Evolutionary conservation across 1,284 basidiomycete genomes (phyloP), one percentile per base, ranked within the genome.

Genomic region (Golubevia pallescens): DNA sequence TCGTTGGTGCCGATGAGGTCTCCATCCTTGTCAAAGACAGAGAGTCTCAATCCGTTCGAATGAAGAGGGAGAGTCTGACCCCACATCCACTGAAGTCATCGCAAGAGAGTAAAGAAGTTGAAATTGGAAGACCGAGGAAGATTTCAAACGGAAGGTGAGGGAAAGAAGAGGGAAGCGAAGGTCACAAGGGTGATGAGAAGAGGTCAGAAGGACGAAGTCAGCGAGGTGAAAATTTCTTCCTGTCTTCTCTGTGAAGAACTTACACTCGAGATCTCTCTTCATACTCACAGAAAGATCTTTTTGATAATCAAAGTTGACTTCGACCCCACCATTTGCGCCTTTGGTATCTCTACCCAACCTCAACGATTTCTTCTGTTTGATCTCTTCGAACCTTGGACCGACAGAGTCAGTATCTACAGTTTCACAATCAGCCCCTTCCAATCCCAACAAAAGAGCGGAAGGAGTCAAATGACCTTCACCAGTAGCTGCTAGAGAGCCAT

Each of bases 391-490:
- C 19, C 81, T 63, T 8, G 60, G 56, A 0, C 78, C 79, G 1
- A 83, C 77, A 14, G 62, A 67, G 2, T 72, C 75, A 3, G 81
- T 77, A 32, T 84, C 80, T 8, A 81, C 74, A 1, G 79, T 83
- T 61, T 84, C 81, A 66, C 73, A 76, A 42, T 84, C 81, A 48
- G 73, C 81, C 1, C 81, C 80, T 53, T 84, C 81, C 5, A 84
- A 64, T 0, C 81, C 81, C 10, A 78, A 70, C 3, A 83, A 69
- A 5, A 84, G 69, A 3, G 81, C 81, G 24, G 77, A 74, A 0
- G 81, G 81, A n/a, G 81, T 84, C 75, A 79, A 75, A 57, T 84
- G 81, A 0, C 81, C 81, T n/a, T 79, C 78, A 16, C 81, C 81
- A 0, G 81, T 84, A 1, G 81, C 73, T 1, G 80, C 80, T 1